These are phyloP conservation scores for Penicillium sp. DNA, from an alignment of 2,329 filamentous ascomycete genomes.

Conservation along the genomic window DNA sequence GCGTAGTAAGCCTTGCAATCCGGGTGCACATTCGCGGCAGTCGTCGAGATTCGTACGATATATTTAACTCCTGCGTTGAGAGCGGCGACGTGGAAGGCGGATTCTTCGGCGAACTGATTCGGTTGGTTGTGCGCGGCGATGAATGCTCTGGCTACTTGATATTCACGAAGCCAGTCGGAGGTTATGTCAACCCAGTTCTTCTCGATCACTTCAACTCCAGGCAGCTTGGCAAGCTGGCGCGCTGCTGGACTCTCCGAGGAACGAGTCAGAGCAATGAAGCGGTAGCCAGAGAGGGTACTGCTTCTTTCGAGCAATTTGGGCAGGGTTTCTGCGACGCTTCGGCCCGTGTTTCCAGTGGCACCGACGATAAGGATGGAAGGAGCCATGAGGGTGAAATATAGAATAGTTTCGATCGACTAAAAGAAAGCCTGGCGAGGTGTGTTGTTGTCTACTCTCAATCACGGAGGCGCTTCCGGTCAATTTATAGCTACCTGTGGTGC, in stretches of 20 bases:
- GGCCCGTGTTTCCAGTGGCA: conserved; percentile 45
- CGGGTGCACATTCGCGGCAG: conserved; percentile 39
- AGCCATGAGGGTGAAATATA: conserved; percentile 26
- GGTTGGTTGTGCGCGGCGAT: conserved; percentile 44
- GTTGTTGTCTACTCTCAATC: too few relatives aligned
- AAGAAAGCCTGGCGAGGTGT: too few relatives aligned
- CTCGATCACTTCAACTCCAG: conserved; percentile 39
- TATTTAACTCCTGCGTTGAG: conserved; percentile 44
- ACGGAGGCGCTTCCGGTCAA: not conserved
- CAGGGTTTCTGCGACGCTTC: conserved; percentile 29
- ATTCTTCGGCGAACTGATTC: conserved; percentile 45
- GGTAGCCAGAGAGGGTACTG: conserved; percentile 16
- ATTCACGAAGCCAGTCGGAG: conserved; percentile 43
- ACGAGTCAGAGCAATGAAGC: conserved; percentile 37
- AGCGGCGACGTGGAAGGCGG: conserved; percentile 37
- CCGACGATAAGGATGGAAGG: conserved; percentile 40
- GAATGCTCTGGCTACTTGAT: conserved; percentile 40
- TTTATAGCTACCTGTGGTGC: too few relatives aligned
- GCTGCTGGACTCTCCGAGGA: conserved; percentile 24
- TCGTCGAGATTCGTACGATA: conserved; percentile 48
- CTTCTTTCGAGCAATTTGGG: conserved; percentile 24
- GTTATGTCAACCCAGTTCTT: conserved; percentile 43
- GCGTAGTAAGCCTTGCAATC: conserved; percentile 39
- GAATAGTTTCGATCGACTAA: too few relatives aligned
- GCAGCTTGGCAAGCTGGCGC: conserved; percentile 32